A percentile compares a stretch with the other conserved stretches of the same genome.
Conservation (phyloP, 2,329 filamentous ascomycete species). For the Didymella lethalis region DNA sequence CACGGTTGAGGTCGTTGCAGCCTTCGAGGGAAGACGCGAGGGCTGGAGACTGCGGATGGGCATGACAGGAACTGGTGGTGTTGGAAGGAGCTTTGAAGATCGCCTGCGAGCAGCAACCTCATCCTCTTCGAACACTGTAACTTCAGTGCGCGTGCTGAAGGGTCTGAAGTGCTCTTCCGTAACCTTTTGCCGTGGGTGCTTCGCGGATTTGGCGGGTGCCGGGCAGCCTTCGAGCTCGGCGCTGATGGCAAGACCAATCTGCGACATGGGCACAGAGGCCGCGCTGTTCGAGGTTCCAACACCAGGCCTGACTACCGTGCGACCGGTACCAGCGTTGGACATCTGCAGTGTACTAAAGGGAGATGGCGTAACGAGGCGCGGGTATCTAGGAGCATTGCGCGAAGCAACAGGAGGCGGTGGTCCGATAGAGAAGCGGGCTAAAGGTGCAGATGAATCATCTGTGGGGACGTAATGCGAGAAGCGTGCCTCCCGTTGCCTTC, state of each 20-base stretch:
- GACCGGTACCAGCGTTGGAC: slow-evolving; percentile 14
- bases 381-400: slow-evolving; percentile 10
- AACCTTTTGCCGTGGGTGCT: slow-evolving; percentile 16
- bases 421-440: slow-evolving; percentile 27
- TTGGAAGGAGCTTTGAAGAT: slow-evolving; percentile 42
- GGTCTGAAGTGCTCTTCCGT: slow-evolving; percentile 30
- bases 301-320: slow-evolving; percentile 33
- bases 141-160: slow-evolving; percentile 44
- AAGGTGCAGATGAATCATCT: slow-evolving; percentile 18
- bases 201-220: slow-evolving; percentile 21
- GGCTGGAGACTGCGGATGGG: slow-evolving; percentile 47
- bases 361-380: slow-evolving; percentile 13
- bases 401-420: slow-evolving; percentile 25
- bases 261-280: slow-evolving; percentile 37
- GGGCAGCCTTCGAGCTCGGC: slow-evolving; percentile 44
- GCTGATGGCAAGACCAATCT: slow-evolving; percentile 51
- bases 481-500: slow-evolving; percentile 30
- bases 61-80: slow-evolving; percentile 43
- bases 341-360: slow-evolving; percentile 19
- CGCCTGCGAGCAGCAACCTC: slow-evolving; percentile 32
- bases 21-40: slow-evolving; percentile 30
- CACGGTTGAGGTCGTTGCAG: slow-evolving; percentile 35
- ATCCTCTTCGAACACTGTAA: slow-evolving; percentile 52
- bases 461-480: slow-evolving; percentile 35
- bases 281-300: slow-evolving; percentile 33